A percentile compares a stretch with the other conserved stretches of the same genome.
Conservation (phyloP, 1,284 basidiomycete genomes). For the Puccinia triticina region DNA sequence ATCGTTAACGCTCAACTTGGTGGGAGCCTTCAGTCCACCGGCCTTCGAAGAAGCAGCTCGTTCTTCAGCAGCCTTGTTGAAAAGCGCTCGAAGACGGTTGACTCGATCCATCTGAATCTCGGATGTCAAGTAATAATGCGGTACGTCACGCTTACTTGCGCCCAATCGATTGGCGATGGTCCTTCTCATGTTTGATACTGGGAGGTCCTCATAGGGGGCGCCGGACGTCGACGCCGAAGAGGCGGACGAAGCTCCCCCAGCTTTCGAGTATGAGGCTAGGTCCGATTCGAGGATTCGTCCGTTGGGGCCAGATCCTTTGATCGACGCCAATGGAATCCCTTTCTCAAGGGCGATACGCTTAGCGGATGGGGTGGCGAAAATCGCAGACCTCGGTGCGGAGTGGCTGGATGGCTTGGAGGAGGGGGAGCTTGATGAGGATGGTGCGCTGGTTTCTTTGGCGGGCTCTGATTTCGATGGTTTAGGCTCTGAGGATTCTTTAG, state of each 20-base stretch:
- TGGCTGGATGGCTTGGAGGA: constrained; percentile 58
- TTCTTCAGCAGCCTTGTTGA: constrained; percentile 82
- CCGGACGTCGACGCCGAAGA: constrained; percentile 59
- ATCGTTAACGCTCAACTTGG: constrained; percentile 95
- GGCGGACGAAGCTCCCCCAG: constrained; percentile 62
- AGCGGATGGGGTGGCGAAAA: constrained; percentile 92
- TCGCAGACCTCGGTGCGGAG: constrained; percentile 60
- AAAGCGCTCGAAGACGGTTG: constrained; percentile 87
- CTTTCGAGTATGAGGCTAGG: constrained; percentile 66
- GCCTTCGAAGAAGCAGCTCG: constrained; percentile 62
- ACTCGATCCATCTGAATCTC: constrained; percentile 98
- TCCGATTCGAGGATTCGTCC: constrained; percentile 93
- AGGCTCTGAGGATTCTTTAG: constrained; percentile 61
- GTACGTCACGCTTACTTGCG: constrained; percentile 88
- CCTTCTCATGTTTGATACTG: constrained; percentile 92
- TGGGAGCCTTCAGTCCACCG: constrained; percentile 69
- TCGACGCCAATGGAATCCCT: constrained; percentile 84
- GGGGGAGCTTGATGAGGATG: constrained; percentile 56
- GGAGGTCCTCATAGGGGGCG: constrained; percentile 79
- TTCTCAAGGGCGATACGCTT: constrained; percentile 95
- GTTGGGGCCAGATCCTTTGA: constrained; percentile 92
- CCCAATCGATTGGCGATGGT: constrained; percentile 86
- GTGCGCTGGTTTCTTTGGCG: constrained; percentile 50
- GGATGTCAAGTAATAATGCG: constrained; percentile 96
- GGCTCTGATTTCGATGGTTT: constrained; percentile 54